Evolutionary conservation across 495 filamentous ascomycete genomes (phyloP), one percentile per base, ranked within the genome.

Genomic region (Aspergillus avenaceus): DNA sequence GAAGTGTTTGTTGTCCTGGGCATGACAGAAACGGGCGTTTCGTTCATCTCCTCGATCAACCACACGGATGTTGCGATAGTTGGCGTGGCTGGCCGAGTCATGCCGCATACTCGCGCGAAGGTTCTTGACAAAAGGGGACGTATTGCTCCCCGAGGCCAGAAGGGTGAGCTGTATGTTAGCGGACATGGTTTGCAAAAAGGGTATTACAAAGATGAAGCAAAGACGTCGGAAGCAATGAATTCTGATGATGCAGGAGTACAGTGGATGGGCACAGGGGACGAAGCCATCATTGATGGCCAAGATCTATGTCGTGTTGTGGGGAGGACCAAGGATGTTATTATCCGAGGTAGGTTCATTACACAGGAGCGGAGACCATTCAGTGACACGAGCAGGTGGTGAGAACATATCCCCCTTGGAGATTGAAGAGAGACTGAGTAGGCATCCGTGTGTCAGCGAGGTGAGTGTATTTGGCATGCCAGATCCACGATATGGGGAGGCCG

Each of bases 321-420:
- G 0, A 50, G 81, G 28, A 81, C 84, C 55, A 85, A 84, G 69
- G 83, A 85, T 52, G 77, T 85, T 28, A 83, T 84, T 53, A 85
- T 84, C 48, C 60, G 82, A 36, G 81, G 75, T 73, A 22, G 34
- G 55, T 31, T n/a, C n/a, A n/a, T n/a, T n/a, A n/a, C n/a, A n/a
- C 2, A 21, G 18, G 4, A 45, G 9, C 43, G 2, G 6, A 32
- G 19, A 1, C 43, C 14, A 13, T 4, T 45, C 5, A 6, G 8
- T 40, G 27, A n/a, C 18, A n/a, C n/a, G n/a, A n/a, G n/a, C 9
- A 60, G 60, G 60, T 5, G 59, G 55, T n/a, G 61, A 64, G 31
- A 65, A 65, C 16, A 65, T 65, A 27, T 60, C 51, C n/a, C 59
- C 62, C 0, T 18, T 46, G 1, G 62, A 65, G 32, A 65, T 62